phyloP scores from a whole-genome alignment of 1,139 yeast genomes.

The Arxiozyma heterogenica region DNA sequence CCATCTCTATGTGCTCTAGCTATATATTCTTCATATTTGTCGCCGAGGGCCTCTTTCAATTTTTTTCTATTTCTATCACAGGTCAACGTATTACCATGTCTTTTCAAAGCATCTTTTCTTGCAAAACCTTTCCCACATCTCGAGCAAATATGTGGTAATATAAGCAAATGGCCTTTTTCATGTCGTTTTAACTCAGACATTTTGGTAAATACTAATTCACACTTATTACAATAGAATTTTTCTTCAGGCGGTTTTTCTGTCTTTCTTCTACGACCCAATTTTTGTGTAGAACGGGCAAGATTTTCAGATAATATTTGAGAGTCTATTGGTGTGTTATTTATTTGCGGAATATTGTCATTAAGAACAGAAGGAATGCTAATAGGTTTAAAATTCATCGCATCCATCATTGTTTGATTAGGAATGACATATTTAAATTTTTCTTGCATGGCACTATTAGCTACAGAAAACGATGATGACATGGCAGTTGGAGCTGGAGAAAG shows the following conservation, averaged over 20 bases:
- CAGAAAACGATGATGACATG: background rate
- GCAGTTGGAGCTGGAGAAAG: background rate
- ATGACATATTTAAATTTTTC: background rate
- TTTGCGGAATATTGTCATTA: background rate
- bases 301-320: background rate
- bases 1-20: conserved; percentile 20
- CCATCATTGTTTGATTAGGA: conserved; percentile 4
- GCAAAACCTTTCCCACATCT: conserved; percentile 77
- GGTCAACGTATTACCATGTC: conserved; percentile 64
- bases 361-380: background rate
- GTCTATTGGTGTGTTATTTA: background rate
- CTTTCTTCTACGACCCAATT: background rate
- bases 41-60: conserved; percentile 27
- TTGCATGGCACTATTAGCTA: background rate
- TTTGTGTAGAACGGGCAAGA: background rate
- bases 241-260: background rate
- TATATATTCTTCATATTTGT: conserved; percentile 22
- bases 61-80: conserved; percentile 60
- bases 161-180: conserved; percentile 26
- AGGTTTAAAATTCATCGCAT: background rate
- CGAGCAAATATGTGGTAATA: conserved; percentile 47
- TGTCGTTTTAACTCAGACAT: conserved; percentile 28
- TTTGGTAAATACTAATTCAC: conserved; percentile 26
- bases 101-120: conserved; percentile 67
- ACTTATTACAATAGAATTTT: conserved; percentile 20